phyloP scores from a whole-genome alignment of 768 basidiomycete species.

The Boletus sp. region DNA sequence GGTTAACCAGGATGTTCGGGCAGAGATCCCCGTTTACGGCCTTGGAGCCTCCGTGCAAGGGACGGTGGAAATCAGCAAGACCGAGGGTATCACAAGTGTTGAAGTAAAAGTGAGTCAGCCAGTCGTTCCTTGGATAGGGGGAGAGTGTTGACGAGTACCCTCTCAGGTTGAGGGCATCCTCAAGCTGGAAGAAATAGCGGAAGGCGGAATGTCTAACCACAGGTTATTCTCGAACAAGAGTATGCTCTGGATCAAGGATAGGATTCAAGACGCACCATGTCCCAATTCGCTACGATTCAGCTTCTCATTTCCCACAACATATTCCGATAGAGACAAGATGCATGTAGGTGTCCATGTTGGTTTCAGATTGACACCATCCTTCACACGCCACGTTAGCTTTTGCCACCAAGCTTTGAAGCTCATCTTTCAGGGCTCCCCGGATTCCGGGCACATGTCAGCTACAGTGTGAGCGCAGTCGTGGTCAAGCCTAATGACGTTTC shows the following conservation, averaged over 20 bases:
- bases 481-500: constrained; percentile 43
- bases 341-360: constrained; percentile 46
- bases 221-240: constrained; percentile 50
- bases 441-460: constrained; percentile 63
- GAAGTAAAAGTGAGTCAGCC: constrained; percentile 55
- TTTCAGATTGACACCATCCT: not conserved
- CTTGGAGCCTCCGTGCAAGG: constrained; percentile 51
- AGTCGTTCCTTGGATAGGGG: not conserved
- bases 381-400: constrained; percentile 39
- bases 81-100: constrained; percentile 53
- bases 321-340: constrained; percentile 49
- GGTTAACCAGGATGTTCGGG: constrained; percentile 48
- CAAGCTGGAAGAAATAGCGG: constrained; percentile 58
- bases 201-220: constrained; percentile 54
- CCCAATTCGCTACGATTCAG: constrained; percentile 53
- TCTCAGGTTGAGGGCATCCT: constrained; percentile 60
- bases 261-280: constrained; percentile 39
- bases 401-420: constrained; percentile 69
- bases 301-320: constrained; percentile 55
- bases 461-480: constrained; percentile 52
- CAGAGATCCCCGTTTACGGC: constrained; percentile 56
- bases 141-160: not conserved
- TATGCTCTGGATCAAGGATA: constrained; percentile 57
- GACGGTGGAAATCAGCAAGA: constrained; percentile 49
- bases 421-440: constrained; percentile 71